Base-by-base conservation (phyloP, 768 basidiomycete species). In the Lentinula boryana region DNA sequence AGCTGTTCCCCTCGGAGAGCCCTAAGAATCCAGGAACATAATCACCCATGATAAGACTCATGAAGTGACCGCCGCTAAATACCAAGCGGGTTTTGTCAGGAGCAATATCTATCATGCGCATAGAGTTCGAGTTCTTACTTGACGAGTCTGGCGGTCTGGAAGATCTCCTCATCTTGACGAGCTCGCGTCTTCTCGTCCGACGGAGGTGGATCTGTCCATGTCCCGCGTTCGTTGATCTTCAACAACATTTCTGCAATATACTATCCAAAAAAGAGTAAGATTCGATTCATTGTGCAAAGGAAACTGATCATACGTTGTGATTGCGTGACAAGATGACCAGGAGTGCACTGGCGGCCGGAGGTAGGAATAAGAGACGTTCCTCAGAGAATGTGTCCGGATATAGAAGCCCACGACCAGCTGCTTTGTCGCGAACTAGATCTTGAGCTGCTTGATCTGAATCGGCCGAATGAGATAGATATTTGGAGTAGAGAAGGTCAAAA, bases 251-350 rank as follows among this genome's bases (percentile, higher is more conserved):
- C 75, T 0, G 89, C 88, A 52, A 90, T 81, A 66, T 79, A 91
- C 89, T 93, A 58, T 18, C 7, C 18, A 23, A 23, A 27, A 5
- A 21, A 23, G 18, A 3, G 16, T 46, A 31, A 36, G 56, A 9
- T 10, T 23, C 9, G 3, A 7, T 1, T 12, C 16, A 21, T 3
- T 48, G 12, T 7, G 8, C 10, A 9, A 18, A 13, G 18, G 6
- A 23, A 6, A 27, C 3, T 23, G 12, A 23, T 38, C 60, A 23
- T 33, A 62, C 46, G 62, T 89, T 92, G 62, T 91, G 89, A 63
- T 91, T 91, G 46, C 90, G 82, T 63, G 74, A 81, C 54, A 93
- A 74, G 15, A 93, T 71, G 48, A 93, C 78, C 6, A 89, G 74
- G 48, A 93, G 77, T 0, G 88, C 89, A 63, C 84, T 81, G 15